Percentiles rank a stretch among this genome's conserved stretches.
These are phyloP conservation scores for Pistacia vera DNA, from an alignment of 345 rosid genomes.

Conservation along the genomic window DNA sequence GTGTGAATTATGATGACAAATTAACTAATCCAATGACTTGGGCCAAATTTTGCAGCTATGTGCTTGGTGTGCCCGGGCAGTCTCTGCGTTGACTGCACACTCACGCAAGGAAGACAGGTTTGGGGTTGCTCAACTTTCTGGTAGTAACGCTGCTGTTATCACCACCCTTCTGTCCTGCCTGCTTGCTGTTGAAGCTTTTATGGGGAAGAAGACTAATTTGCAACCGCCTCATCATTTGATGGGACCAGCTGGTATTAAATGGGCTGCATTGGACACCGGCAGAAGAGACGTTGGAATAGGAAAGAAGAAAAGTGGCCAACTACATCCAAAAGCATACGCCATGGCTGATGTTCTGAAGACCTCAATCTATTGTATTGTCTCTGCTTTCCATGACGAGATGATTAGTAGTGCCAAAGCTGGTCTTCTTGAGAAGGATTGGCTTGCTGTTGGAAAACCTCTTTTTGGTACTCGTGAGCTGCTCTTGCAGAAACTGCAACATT, in stretches of 20 bases:
- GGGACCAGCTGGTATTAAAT: constrained; percentile 73
- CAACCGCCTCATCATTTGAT: constrained; percentile 62
- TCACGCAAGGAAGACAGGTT: constrained; percentile 82
- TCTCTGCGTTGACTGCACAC: constrained; percentile 66
- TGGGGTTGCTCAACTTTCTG: constrained; percentile 94
- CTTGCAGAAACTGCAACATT: constrained; percentile 67
- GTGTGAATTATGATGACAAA: not conserved
- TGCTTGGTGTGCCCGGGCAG: constrained; percentile 81
- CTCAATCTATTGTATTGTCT: constrained; percentile 69
- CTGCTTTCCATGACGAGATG: constrained; percentile 82
- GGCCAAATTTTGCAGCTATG: constrained; percentile 49
- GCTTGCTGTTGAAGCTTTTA: constrained; percentile 76
- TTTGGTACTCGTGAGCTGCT: constrained; percentile 71
- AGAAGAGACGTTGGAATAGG: constrained; percentile 54
- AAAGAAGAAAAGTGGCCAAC: constrained; percentile 52
- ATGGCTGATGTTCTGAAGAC: constrained; percentile 73
- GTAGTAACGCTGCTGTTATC: constrained; percentile 71
- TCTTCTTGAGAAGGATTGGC: constrained; percentile 83
- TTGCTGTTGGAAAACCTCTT: constrained; percentile 47
- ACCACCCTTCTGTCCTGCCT: constrained; percentile 78
- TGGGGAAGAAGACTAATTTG: constrained; percentile 81
- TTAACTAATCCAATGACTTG: not conserved
- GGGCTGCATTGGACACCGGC: constrained; percentile 60
- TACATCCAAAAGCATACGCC: constrained; percentile 67
- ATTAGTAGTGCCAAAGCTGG: constrained; percentile 57